Percentiles rank a stretch among this genome's conserved stretches.
Evolutionary conservation across 2,329 filamentous ascomycete genomes (phyloP).

Genomic region (Xylaria sp.): DNA sequence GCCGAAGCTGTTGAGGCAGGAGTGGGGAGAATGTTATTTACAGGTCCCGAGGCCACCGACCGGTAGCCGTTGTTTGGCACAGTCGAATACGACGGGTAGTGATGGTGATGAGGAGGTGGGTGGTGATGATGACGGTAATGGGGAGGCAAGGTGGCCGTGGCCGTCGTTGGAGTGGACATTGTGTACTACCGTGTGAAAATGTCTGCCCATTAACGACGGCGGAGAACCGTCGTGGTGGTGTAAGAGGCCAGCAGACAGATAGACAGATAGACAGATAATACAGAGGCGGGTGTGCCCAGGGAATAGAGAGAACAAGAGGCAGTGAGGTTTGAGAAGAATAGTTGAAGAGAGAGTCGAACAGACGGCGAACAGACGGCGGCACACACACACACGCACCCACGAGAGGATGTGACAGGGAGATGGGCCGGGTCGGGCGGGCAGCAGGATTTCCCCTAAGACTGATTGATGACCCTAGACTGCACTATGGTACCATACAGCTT

Average conservation of each 20-base stretch:
- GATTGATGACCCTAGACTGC: not conserved
- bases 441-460: constrained; percentile 6
- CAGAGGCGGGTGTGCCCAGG: not conserved
- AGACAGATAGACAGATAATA: not conserved
- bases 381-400: no score
- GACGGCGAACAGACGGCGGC: constrained; percentile 2
- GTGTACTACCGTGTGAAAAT: constrained; percentile 30
- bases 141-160: constrained; percentile 73
- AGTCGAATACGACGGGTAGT: constrained; percentile 44
- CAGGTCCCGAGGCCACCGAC: constrained; percentile 15
- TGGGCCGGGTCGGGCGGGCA: constrained; percentile 7
- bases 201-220: constrained; percentile 14
- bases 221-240: constrained; percentile 14
- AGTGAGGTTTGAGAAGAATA: not conserved
- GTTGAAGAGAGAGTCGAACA: constrained; percentile 3
- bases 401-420: constrained; percentile 15
- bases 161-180: constrained; percentile 85
- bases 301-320: not conserved
- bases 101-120: constrained; percentile 68
- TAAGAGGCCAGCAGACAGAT: not conserved
- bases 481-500: not conserved
- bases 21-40: constrained; percentile 47
- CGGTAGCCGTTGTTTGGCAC: constrained; percentile 43
- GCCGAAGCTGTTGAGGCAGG: constrained; percentile 41
- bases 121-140: constrained; percentile 67